phyloP scores from a whole-genome alignment of 257 asterid genomes.

The Solanum habrochaites region DNA sequence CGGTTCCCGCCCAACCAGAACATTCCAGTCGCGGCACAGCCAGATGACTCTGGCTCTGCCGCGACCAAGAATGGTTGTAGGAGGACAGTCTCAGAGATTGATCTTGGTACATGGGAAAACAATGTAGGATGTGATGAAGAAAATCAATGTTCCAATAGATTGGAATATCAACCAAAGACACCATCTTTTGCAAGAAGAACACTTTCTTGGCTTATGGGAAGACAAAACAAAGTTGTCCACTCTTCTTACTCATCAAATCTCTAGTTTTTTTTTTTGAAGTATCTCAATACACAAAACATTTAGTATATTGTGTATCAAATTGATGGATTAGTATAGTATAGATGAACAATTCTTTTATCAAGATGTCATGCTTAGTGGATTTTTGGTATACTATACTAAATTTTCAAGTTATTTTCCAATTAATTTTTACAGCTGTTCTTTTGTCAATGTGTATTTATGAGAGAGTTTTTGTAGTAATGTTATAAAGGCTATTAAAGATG shows the following conservation, averaged over 20 bases:
- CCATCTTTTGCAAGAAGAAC: conserved; percentile 74
- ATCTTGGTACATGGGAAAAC: conserved; percentile 35
- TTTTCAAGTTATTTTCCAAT: not conserved
- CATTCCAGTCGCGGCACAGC: conserved; percentile 6
- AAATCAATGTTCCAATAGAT: conserved; percentile 37
- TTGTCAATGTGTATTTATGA: not conserved
- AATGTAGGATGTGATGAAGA: conserved; percentile 44
- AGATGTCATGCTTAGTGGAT: not conserved
- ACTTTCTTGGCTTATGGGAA: conserved; percentile 74
- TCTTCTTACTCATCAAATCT: conserved; percentile 39
- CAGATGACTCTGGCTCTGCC: not conserved
- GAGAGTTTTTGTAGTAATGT: not conserved
- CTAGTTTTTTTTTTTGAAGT: conserved; percentile 10
- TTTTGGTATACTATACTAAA: not conserved
- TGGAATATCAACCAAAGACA: conserved; percentile 45
- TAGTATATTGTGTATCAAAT: not conserved
- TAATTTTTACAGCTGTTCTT: not conserved
- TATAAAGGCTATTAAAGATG: not conserved
- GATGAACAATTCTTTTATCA: not conserved
- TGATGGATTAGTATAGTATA: not conserved
- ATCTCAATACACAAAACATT: not conserved
- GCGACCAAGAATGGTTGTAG: conserved; percentile 16
- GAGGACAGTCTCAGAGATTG: conserved; percentile 46
- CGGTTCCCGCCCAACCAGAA: conserved; percentile 30
- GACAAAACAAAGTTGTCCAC: conserved; percentile 67